Conservation (phyloP, 2,329 filamentous ascomycete genomes). For the Pyricularia pennisetigena region DNA sequence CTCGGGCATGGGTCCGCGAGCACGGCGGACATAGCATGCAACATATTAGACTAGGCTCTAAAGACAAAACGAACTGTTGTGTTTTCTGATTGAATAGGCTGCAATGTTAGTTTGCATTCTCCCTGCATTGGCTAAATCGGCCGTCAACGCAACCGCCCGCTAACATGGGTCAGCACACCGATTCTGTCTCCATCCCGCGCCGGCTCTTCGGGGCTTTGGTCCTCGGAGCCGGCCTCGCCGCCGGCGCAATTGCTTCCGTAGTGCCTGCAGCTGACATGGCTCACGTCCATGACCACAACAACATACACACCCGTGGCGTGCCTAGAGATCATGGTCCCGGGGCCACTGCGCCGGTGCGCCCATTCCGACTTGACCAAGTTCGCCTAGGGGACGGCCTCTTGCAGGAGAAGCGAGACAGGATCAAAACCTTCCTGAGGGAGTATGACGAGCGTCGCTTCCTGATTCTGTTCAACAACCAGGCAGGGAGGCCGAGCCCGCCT, state of each 20-base stretch:
- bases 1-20: background rate
- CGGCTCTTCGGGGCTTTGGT: background rate
- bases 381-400: constrained; percentile 18
- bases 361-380: constrained; percentile 22
- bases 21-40: background rate
- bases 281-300: background rate
- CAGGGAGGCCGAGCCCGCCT: constrained; percentile 17
- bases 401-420: constrained; percentile 22
- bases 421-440: constrained; percentile 17
- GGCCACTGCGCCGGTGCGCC: constrained; percentile 19
- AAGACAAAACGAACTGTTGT: background rate
- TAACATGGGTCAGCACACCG: background rate
- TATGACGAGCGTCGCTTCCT: constrained; percentile 20
- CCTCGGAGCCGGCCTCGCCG: background rate
- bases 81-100: background rate
- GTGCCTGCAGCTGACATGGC: background rate
- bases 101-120: background rate
- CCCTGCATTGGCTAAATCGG: background rate
- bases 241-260: background rate
- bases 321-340: constrained; percentile 17
- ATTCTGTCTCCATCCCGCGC: background rate
- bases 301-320: constrained; percentile 1
- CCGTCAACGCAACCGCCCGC: background rate
- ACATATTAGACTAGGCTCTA: background rate
- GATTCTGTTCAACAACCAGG: constrained; percentile 22